These are phyloP conservation scores for Herpetomonas muscarum DNA, from an alignment of 208 protist species.

Conservation along the genomic window DNA sequence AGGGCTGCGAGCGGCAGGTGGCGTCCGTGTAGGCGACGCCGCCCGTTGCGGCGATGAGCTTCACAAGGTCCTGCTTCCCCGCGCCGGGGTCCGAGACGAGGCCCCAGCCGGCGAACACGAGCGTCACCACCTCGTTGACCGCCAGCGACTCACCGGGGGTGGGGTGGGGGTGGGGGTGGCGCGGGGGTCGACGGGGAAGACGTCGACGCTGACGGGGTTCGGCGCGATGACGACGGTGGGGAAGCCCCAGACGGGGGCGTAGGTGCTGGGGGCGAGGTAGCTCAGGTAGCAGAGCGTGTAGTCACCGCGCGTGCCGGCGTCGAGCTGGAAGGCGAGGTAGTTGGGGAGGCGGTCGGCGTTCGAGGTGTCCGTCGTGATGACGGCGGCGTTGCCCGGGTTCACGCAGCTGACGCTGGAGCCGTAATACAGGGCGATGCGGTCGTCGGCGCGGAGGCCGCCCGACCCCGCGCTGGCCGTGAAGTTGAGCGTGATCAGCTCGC, in stretches of 20 bases:
- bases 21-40: constrained; percentile 13
- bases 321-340: constrained; percentile 65
- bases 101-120: constrained; percentile 76
- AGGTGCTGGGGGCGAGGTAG: constrained; percentile 26
- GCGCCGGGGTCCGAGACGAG: constrained; percentile 25
- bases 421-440: constrained; percentile 61
- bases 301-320: constrained; percentile 51
- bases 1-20: constrained; percentile 18
- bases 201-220: constrained; percentile 51
- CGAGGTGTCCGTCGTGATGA: constrained; percentile 47
- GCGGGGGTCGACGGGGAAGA: constrained; percentile 20
- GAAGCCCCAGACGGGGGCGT: constrained; percentile 77
- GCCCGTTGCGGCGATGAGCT: constrained; percentile 39
- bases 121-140: constrained; percentile 45
- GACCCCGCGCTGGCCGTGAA: constrained; percentile 26
- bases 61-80: constrained; percentile 38
- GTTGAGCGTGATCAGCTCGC: constrained; percentile 83
- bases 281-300: constrained; percentile 73
- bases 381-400: constrained; percentile 25
- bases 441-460: constrained; percentile 25
- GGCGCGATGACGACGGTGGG: constrained; percentile 30
- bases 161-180: neutral
- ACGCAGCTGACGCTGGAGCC: constrained; percentile 55
- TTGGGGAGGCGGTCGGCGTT: constrained; percentile 52
- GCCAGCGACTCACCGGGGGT: constrained; percentile 13